These are phyloP conservation scores for Puccinia triticina DNA, from an alignment of 1,284 basidiomycete genomes.

Conservation along the genomic window DNA sequence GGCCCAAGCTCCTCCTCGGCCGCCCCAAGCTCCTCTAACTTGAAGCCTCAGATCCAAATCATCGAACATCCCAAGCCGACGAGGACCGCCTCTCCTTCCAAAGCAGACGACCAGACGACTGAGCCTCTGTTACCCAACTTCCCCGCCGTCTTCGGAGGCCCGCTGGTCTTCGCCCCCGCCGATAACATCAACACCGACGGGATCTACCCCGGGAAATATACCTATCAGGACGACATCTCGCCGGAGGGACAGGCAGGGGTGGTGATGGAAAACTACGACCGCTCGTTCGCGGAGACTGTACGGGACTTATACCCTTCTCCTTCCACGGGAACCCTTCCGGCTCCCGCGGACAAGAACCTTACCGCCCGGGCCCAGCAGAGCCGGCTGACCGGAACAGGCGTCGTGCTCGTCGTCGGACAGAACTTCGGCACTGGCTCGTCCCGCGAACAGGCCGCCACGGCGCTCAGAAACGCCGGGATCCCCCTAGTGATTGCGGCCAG, in stretches of 20 bases:
- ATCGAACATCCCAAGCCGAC: conserved; percentile 17
- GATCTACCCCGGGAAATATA: conserved; percentile 99
- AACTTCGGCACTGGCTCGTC: conserved; percentile 99
- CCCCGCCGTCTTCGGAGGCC: conserved; percentile 79
- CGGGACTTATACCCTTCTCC: conserved; percentile 65
- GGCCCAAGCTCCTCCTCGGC: conserved; percentile 67
- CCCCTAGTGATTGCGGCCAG: conserved; percentile 92
- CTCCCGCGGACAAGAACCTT: conserved; percentile 2
- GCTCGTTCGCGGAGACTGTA: conserved; percentile 76
- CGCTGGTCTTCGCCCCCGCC: conserved; percentile 87
- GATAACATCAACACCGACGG: conserved; percentile 99
- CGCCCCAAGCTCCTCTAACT: not conserved
- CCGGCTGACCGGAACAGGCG: conserved; percentile 63
- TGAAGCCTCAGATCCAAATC: conserved; percentile 2
- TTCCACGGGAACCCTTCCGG: conserved; percentile 54
- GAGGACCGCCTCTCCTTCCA: not conserved
- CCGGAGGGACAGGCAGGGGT: conserved; percentile 90
- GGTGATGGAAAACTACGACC: conserved; percentile 97
- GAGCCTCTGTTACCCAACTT: conserved; percentile 77
- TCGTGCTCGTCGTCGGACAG: conserved; percentile 87
- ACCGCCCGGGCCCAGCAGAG: conserved; percentile 57
- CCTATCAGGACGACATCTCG: conserved; percentile 97
- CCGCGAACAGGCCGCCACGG: conserved; percentile 97
- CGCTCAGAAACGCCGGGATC: conserved; percentile 88
- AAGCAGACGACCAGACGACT: not conserved